Evolutionary conservation across 1,284 basidiomycete genomes (phyloP).

Genomic region (Naganishia albida): DNA sequence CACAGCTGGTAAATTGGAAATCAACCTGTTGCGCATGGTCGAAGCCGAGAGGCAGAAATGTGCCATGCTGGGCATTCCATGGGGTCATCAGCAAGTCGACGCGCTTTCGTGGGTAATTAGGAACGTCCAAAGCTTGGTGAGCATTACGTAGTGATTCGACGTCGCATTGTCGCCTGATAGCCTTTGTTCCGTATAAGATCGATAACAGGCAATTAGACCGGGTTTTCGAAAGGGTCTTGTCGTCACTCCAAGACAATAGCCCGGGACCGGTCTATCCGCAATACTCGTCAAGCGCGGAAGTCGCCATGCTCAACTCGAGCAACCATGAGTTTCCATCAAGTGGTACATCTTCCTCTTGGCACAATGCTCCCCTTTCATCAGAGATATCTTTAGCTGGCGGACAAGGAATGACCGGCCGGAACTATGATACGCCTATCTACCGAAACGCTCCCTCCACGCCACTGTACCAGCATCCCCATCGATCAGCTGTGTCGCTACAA

Average conservation of each 20-base stretch:
- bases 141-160: background rate
- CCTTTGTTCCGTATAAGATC: background rate
- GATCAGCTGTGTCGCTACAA: constrained; percentile 8
- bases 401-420: background rate
- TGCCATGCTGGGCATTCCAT: background rate
- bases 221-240: background rate
- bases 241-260: background rate
- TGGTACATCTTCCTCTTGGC: background rate
- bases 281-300: background rate
- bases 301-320: background rate
- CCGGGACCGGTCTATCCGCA: background rate
- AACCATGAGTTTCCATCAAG: background rate
- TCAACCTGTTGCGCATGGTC: constrained; percentile 16
- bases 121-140: constrained; percentile 8
- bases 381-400: background rate
- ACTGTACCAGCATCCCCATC: constrained; percentile 16
- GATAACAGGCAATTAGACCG: constrained; percentile 12
- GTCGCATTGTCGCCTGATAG: background rate
- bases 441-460: background rate
- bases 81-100: constrained; percentile 3
- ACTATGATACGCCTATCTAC: background rate
- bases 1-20: constrained; percentile 13
- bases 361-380: background rate
- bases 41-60: constrained; percentile 16
- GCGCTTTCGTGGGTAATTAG: constrained; percentile 10